Base-by-base conservation (phyloP, 495 filamentous ascomycete species). In the Corynascus novoguineensis region DNA sequence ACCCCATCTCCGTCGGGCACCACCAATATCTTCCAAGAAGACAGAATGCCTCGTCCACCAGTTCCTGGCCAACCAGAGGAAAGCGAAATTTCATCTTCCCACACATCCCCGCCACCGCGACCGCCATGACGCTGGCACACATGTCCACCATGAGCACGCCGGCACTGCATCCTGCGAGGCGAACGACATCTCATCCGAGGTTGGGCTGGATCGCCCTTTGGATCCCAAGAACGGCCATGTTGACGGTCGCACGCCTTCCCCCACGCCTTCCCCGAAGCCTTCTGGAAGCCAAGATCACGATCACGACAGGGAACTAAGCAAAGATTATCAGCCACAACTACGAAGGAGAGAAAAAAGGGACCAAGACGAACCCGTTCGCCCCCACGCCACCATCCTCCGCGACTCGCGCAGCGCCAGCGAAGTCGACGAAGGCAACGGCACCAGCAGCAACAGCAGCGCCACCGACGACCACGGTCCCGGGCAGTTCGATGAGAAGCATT, bases 31-130 rank as follows among this genome's bases (percentile, higher is more conserved):
- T 14, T 34, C 29, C 17, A 25, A 71, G 10, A 90, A 65, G 55
- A 70, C 87, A 0, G 82, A 87, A 54, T 96, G 90, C 66, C 84
- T 92, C 57, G 89, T 96, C 6, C 91, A 96, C 67, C 81, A 86
- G 21, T 78, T 96, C 8, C 83, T 96, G 28, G 87, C 85, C 50
- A 51, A 73, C 68, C 74, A 78, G 64, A 73, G 71, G 64, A 74
- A 41, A 71, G 60, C 34, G 50, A 31, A 46, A 50, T 0, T n/a
- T 14, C 24, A 15, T 19, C 14, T 11, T 40, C 24, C 37, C 34
- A 21, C 15, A 25, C 15, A 8, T 22, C 28, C 32, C 12, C 60
- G 59, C 38, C 61, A 21, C 21, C 22, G 6, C 15, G 9, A 31
- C 17, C 22, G 40, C 34, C 14, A 22, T 38, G n/a, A 42, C 28